Percentiles rank a stretch among this genome's conserved stretches.
These are phyloP conservation scores for Pelargonium myrrhifolium DNA, from an alignment of 441 rosid genomes.

Conservation along the genomic window DNA sequence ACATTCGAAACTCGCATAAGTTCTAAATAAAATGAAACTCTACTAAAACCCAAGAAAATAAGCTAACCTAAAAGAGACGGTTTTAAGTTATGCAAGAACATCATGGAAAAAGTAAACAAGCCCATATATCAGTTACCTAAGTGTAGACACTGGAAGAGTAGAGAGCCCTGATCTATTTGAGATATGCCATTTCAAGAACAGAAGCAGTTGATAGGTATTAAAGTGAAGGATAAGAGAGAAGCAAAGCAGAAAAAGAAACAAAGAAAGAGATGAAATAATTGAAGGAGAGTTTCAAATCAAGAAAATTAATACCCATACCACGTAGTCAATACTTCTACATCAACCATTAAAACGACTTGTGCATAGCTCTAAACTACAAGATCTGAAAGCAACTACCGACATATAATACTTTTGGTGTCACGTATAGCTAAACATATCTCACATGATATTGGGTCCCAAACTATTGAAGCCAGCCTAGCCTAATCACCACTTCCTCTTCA, in stretches of 20 bases:
- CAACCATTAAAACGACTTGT: slow-evolving; percentile 11
- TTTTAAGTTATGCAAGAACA: neutral
- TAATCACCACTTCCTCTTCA: slow-evolving; percentile 3
- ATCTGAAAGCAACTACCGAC: slow-evolving; percentile 33
- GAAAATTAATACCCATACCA: slow-evolving; percentile 12
- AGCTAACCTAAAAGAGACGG: too few relatives aligned
- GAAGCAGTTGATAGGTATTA: slow-evolving; percentile 10
- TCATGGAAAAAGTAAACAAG: neutral
- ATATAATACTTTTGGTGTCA: slow-evolving; percentile 17
- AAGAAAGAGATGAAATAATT: neutral
- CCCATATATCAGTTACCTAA: neutral
- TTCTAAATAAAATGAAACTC: too few relatives aligned
- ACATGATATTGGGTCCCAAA: slow-evolving; percentile 58
- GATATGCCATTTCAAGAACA: neutral
- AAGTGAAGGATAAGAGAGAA: neutral
- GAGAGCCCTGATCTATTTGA: neutral
- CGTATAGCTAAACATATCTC: slow-evolving; percentile 27
- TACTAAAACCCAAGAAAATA: neutral
- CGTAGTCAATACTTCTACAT: neutral
- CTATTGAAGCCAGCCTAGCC: slow-evolving; percentile 29
- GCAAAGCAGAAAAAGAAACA: slow-evolving; percentile 6
- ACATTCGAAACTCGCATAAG: neutral
- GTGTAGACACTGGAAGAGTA: neutral
- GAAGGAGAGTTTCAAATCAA: neutral
- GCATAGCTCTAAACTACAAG: slow-evolving; percentile 10